Conservation (phyloP, 148 eudicot genomes). For the Tetragonia tetragonoides region DNA sequence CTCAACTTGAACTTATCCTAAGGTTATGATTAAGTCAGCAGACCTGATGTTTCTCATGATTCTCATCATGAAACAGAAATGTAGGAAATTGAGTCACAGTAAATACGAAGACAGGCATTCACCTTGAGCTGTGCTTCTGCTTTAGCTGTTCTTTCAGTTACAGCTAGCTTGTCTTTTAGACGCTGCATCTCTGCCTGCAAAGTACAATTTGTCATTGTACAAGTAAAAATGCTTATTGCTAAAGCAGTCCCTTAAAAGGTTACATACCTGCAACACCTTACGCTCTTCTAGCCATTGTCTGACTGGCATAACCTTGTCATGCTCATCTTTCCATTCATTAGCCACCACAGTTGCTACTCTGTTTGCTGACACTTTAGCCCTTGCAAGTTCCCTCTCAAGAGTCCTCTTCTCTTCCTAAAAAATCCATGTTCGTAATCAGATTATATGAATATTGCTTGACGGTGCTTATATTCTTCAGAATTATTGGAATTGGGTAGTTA, state of each 20-base stretch:
- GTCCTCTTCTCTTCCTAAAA: slow-evolving; percentile 81
- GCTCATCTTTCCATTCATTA: slow-evolving; percentile 95
- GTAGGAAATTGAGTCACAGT: background rate
- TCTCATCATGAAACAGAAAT: background rate
- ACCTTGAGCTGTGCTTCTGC: slow-evolving; percentile 93
- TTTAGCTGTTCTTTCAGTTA: slow-evolving; percentile 83
- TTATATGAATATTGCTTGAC: too few relatives aligned
- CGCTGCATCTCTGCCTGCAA: slow-evolving; percentile 84
- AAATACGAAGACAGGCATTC: slow-evolving; percentile 5
- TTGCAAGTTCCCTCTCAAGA: slow-evolving; percentile 87
- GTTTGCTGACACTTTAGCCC: slow-evolving; percentile 83
- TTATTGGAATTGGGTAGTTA: background rate
- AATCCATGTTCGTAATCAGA: background rate
- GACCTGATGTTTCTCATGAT: background rate
- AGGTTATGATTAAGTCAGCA: slow-evolving; percentile 17
- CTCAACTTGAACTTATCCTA: slow-evolving; percentile 87
- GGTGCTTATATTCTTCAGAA: too few relatives aligned
- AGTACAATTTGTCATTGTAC: background rate
- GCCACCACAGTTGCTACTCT: slow-evolving; percentile 81
- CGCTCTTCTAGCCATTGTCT: slow-evolving; percentile 94
- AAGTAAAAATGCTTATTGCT: background rate
- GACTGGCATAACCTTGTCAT: slow-evolving; percentile 92
- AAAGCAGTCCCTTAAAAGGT: background rate
- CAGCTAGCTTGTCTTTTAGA: slow-evolving; percentile 62
- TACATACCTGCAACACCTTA: slow-evolving; percentile 58